Evolutionary conservation across 768 basidiomycete genomes (phyloP).

Genomic region (Sporobolomyces pararoseus): DNA sequence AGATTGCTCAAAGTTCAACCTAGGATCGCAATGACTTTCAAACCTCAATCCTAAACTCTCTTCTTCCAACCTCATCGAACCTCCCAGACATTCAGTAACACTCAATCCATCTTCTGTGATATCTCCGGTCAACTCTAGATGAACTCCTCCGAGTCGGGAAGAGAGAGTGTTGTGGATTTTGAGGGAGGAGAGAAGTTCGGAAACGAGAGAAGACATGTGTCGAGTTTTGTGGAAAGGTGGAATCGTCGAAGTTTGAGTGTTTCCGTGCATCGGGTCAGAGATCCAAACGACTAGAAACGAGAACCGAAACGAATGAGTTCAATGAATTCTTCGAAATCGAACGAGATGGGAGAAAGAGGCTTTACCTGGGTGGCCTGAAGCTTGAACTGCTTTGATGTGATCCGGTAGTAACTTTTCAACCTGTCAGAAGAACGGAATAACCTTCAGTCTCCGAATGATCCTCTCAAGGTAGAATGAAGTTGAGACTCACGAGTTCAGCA

Average conservation of each 20-base stretch:
- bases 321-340: no score
- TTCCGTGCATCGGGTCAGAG: slow-evolving; percentile 98
- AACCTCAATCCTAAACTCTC: slow-evolving; percentile 86
- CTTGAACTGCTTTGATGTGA: slow-evolving; percentile 77
- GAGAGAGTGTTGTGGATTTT: slow-evolving; percentile 68
- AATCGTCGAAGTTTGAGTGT: slow-evolving; percentile 74
- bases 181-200: slow-evolving; percentile 76
- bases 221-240: slow-evolving; percentile 75
- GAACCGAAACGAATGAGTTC: no score
- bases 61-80: slow-evolving; percentile 89
- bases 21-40: slow-evolving; percentile 87
- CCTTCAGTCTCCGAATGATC: background rate
- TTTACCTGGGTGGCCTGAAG: slow-evolving; percentile 63
- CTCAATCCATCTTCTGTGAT: slow-evolving; percentile 84
- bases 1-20: slow-evolving; percentile 43
- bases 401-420: slow-evolving; percentile 68
- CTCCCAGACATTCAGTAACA: slow-evolving; percentile 94
- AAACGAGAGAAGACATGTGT: slow-evolving; percentile 63
- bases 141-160: slow-evolving; percentile 76
- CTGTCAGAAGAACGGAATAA: slow-evolving; percentile 49
- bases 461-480: background rate
- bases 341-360: background rate
- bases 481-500: slow-evolving; percentile 63
- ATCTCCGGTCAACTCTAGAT: slow-evolving; percentile 88
- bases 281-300: slow-evolving; percentile 68